These are phyloP conservation scores for Umbelopsis sp. DNA, from an alignment of 192 early-diverging fungal genomes.

Conservation along the genomic window DNA sequence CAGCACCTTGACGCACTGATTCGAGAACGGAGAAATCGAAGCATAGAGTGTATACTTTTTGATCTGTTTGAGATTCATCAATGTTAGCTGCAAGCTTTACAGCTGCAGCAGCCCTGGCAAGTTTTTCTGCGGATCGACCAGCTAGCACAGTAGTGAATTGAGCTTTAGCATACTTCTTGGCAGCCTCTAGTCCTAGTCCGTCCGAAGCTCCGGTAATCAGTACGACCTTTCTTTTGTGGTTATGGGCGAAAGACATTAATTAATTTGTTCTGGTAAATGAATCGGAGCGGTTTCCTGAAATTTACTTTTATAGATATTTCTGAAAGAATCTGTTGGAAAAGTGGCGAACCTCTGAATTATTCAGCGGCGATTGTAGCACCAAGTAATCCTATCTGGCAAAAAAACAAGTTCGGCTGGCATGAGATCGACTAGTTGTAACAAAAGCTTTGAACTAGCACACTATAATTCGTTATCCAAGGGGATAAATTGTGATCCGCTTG, in stretches of 20 bases:
- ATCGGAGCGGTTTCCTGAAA: no score
- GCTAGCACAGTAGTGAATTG: background rate
- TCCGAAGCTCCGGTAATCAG: constrained; percentile 21
- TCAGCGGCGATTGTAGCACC: no score
- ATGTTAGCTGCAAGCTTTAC: background rate
- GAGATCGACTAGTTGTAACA: no score
- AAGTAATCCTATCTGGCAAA: no score
- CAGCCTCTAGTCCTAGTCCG: constrained; percentile 17
- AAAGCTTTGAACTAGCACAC: no score
- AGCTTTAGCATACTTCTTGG: constrained; percentile 18
- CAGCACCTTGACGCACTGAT: constrained; percentile 13
- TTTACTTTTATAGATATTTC: no score
- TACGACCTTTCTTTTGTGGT: background rate
- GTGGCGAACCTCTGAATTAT: no score
- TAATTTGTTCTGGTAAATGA: background rate
- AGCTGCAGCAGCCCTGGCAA: background rate
- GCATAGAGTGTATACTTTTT: background rate
- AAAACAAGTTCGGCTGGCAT: no score
- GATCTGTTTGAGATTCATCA: background rate
- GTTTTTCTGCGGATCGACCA: constrained; percentile 2
- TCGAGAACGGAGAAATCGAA: constrained; percentile 2
- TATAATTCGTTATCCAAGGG: no score
- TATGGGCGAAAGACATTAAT: background rate
- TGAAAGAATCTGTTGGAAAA: no score
- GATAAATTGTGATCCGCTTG: no score